Conservation (phyloP, 1,139 yeast species). For the Torulaspora pretoriensis region DNA sequence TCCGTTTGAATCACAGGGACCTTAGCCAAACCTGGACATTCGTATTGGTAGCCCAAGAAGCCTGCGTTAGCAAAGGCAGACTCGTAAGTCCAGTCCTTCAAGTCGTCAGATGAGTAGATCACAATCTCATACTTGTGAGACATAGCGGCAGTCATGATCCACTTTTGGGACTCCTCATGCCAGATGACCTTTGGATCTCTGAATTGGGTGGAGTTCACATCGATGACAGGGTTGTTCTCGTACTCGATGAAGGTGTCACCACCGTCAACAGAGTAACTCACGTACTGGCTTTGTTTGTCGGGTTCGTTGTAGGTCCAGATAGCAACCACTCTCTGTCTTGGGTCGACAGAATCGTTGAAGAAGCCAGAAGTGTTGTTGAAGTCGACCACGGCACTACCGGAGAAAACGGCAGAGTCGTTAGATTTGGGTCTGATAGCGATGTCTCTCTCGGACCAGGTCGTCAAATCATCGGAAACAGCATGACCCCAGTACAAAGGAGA, state of each 20-base stretch:
- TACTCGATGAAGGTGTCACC: constrained; percentile 37
- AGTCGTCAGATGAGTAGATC: constrained; percentile 36
- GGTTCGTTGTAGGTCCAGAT: constrained; percentile 36
- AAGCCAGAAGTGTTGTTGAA: constrained; percentile 39
- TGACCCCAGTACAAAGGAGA: constrained; percentile 16
- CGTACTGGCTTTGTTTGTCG: constrained; percentile 33
- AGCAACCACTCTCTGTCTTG: constrained; percentile 38
- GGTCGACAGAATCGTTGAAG: constrained; percentile 31
- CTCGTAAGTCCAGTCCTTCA: constrained; percentile 35
- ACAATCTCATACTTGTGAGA: constrained; percentile 37
- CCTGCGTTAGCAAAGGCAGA: constrained; percentile 38
- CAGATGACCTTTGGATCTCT: constrained; percentile 43
- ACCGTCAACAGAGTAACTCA: constrained; percentile 39
- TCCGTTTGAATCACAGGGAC: constrained; percentile 31
- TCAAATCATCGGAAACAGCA: constrained; percentile 34
- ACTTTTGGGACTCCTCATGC: constrained; percentile 35
- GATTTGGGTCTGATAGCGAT: constrained; percentile 34
- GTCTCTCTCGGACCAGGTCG: constrained; percentile 36
- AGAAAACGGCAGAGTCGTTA: constrained; percentile 35
- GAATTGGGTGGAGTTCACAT: constrained; percentile 35
- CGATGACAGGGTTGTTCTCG: constrained; percentile 37
- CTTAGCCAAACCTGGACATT: constrained; percentile 39
- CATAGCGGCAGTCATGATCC: constrained; percentile 40
- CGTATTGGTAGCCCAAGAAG: constrained; percentile 39
- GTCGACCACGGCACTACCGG: constrained; percentile 40